Conservation (phyloP, 352 stramenopile species). For the Phytophthora syringae region DNA sequence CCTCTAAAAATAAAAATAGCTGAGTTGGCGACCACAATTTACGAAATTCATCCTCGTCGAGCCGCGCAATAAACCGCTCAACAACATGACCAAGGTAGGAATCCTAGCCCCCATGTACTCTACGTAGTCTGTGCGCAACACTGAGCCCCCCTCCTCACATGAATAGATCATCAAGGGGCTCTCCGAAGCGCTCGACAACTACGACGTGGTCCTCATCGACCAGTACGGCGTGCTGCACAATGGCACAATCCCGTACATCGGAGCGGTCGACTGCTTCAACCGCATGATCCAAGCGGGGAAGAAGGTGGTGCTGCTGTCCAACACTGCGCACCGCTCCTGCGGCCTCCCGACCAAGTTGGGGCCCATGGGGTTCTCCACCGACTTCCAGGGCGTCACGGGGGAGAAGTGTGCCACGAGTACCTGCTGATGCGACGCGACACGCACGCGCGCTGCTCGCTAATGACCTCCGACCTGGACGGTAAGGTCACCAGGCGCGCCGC, state of each 20-base stretch:
- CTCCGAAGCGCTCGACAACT: slow-evolving; percentile 53
- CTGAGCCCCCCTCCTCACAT: neutral
- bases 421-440: slow-evolving; percentile 30
- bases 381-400: slow-evolving; percentile 67
- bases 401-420: slow-evolving; percentile 57
- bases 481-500: slow-evolving; percentile 39
- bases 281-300: slow-evolving; percentile 61
- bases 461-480: slow-evolving; percentile 43
- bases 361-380: slow-evolving; percentile 70
- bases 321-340: slow-evolving; percentile 80
- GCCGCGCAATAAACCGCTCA: slow-evolving; percentile 12
- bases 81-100: slow-evolving; percentile 23
- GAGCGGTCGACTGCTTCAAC: slow-evolving; percentile 70
- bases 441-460: slow-evolving; percentile 46
- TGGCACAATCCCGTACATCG: slow-evolving; percentile 68
- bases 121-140: too few relatives aligned
- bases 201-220: slow-evolving; percentile 92
- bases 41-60: too few relatives aligned
- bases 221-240: slow-evolving; percentile 94
- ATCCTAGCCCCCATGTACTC: neutral
- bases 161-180: slow-evolving; percentile 48
- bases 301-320: slow-evolving; percentile 88
- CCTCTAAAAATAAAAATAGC: too few relatives aligned
- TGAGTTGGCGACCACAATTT: neutral
- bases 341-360: slow-evolving; percentile 56